Conservation (phyloP, 768 basidiomycete species). For the Xanthoconium stramineum region DNA sequence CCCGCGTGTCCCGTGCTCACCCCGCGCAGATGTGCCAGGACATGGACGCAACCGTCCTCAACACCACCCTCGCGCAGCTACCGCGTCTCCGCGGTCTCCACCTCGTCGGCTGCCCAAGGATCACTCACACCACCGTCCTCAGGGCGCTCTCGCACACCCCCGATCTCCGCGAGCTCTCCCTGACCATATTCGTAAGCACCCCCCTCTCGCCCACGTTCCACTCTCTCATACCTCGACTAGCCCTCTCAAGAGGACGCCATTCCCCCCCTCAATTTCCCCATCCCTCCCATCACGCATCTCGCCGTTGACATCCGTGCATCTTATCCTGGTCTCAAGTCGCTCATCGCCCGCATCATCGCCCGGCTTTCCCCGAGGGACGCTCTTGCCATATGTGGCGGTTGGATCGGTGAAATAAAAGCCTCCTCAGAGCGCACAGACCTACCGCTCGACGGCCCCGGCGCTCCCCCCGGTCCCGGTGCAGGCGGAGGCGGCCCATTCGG, state of each 20-base stretch:
- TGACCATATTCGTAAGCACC: slow-evolving; percentile 54
- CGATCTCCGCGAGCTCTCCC: slow-evolving; percentile 54
- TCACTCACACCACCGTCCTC: slow-evolving; percentile 52
- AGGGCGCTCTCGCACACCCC: slow-evolving; percentile 45
- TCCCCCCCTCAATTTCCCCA: slow-evolving; percentile 17
- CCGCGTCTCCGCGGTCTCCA: slow-evolving; percentile 58
- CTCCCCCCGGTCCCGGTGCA: neutral
- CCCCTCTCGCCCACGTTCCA: neutral
- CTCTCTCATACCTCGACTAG: slow-evolving; percentile 2
- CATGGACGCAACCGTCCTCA: slow-evolving; percentile 51
- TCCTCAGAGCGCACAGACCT: slow-evolving; percentile 12
- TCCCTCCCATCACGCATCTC: slow-evolving; percentile 47
- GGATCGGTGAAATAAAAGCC: slow-evolving; percentile 34
- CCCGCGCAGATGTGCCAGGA: slow-evolving; percentile 49
- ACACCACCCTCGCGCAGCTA: slow-evolving; percentile 44
- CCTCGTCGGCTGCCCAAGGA: slow-evolving; percentile 55
- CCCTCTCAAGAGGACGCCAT: slow-evolving; percentile 10
- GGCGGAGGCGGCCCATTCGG: neutral
- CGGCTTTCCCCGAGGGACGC: slow-evolving; percentile 31
- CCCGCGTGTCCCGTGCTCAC: neutral
- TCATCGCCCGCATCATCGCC: slow-evolving; percentile 18
- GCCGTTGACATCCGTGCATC: slow-evolving; percentile 48
- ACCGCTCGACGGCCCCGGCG: neutral
- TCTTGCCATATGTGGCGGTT: slow-evolving; percentile 27
- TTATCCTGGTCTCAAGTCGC: slow-evolving; percentile 16